These are phyloP conservation scores for Kondoa subrosea DNA, from an alignment of 768 basidiomycete genomes.

Conservation along the genomic window DNA sequence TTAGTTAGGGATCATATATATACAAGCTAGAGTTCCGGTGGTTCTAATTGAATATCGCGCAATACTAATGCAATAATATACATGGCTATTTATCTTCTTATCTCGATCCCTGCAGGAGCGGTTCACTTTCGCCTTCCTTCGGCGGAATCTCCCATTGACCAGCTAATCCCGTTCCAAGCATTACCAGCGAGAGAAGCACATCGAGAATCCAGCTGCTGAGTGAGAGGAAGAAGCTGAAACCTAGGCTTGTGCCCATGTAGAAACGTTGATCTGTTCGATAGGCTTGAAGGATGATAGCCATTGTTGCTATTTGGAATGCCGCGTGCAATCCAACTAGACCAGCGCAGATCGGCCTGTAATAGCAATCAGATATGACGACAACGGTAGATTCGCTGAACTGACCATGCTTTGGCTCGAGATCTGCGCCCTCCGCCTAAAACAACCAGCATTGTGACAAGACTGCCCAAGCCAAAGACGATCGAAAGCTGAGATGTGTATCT, in stretches of 20 bases:
- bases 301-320: slow-evolving; percentile 2
- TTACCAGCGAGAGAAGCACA: background rate
- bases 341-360: slow-evolving; percentile 1
- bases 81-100: background rate
- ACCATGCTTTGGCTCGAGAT: background rate
- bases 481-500: slow-evolving; percentile 8
- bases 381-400: background rate
- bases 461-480: slow-evolving; percentile 2
- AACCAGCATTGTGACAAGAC: background rate
- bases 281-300: slow-evolving; percentile 5
- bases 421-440: background rate
- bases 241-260: background rate
- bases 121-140: background rate
- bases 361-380: background rate
- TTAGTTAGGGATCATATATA: too few species aligned
- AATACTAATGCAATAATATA: too few species aligned
- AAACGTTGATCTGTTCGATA: slow-evolving; percentile 4
- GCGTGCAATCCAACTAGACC: slow-evolving; percentile 5
- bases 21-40: too few species aligned
- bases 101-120: background rate
- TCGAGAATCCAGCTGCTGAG: background rate
- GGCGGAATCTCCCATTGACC: slow-evolving; percentile 8
- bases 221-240: background rate
- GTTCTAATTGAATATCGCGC: too few species aligned
- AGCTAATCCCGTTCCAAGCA: background rate